A percentile compares a stretch with the other conserved stretches of the same genome.
phyloP scores from a whole-genome alignment of 1,284 basidiomycete genomes.

The Tilletia walkeri region DNA sequence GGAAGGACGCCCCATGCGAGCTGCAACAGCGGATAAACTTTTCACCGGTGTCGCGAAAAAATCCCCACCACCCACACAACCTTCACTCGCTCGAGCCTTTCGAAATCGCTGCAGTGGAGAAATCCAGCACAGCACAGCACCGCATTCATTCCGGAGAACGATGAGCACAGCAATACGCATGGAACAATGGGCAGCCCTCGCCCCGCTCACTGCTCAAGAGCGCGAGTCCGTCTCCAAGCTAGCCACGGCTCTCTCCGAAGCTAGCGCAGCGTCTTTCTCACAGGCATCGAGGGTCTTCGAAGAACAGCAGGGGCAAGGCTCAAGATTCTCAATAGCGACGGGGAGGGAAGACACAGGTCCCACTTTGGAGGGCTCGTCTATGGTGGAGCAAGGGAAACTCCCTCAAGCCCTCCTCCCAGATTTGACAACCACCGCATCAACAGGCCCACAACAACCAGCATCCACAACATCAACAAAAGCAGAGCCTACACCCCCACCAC shows the following conservation, averaged over 20 bases:
- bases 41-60: too few relatives aligned
- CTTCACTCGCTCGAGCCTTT: too few relatives aligned
- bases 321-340: background rate
- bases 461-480: background rate
- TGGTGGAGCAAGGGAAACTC: too few relatives aligned
- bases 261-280: background rate
- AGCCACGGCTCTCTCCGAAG: conserved; percentile 8
- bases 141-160: too few relatives aligned
- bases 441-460: background rate
- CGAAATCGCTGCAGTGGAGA: too few relatives aligned
- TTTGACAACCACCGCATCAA: background rate
- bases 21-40: too few relatives aligned
- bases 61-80: too few relatives aligned
- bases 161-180: conserved; percentile 5
- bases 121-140: too few relatives aligned
- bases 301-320: too few relatives aligned
- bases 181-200: conserved; percentile 15
- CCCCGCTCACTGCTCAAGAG: conserved; percentile 16
- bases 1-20: too few relatives aligned
- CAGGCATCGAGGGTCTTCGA: background rate
- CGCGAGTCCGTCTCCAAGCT: conserved; percentile 6
- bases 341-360: background rate
- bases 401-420: too few relatives aligned
- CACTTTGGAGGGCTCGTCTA: too few relatives aligned
- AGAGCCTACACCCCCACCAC: background rate